Conservation (phyloP, 2,329 filamentous ascomycete species). For the Trichophyton equinum region DNA sequence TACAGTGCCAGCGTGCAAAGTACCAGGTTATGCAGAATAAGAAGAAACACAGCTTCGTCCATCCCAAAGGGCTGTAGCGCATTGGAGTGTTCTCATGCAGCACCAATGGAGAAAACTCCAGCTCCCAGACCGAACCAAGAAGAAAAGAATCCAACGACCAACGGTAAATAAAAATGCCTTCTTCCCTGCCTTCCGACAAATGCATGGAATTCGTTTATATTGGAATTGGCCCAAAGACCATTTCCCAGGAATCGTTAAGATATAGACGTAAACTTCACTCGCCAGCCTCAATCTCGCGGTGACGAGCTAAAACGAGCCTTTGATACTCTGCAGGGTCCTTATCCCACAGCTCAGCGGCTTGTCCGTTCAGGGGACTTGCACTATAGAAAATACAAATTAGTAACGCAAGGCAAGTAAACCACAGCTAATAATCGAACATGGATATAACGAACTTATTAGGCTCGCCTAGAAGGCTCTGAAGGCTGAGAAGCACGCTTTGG, state of each 20-base stretch:
- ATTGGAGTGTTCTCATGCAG: neutral
- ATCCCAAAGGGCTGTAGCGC: neutral
- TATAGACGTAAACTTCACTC: conserved; percentile 20
- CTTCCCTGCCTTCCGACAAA: neutral
- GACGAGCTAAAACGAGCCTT: conserved; percentile 52
- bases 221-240: neutral
- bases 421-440: conserved; percentile 41
- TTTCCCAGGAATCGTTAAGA: neutral
- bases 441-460: conserved; percentile 81
- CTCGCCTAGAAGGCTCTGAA: conserved; percentile 91
- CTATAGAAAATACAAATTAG: conserved; percentile 50
- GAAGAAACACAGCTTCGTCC: neutral
- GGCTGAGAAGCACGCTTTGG: conserved; percentile 77
- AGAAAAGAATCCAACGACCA: neutral
- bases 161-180: neutral
- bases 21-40: neutral
- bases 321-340: conserved; percentile 79
- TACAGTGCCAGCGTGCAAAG: neutral
- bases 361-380: conserved; percentile 85
- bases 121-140: neutral
- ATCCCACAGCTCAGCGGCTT: conserved; percentile 94
- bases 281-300: conserved; percentile 44
- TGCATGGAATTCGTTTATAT: neutral
- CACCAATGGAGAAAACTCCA: neutral
- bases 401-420: conserved; percentile 89